Conservation (phyloP, 2,329 filamentous ascomycete species). For the Phaeosphaeriaceae sp. region DNA sequence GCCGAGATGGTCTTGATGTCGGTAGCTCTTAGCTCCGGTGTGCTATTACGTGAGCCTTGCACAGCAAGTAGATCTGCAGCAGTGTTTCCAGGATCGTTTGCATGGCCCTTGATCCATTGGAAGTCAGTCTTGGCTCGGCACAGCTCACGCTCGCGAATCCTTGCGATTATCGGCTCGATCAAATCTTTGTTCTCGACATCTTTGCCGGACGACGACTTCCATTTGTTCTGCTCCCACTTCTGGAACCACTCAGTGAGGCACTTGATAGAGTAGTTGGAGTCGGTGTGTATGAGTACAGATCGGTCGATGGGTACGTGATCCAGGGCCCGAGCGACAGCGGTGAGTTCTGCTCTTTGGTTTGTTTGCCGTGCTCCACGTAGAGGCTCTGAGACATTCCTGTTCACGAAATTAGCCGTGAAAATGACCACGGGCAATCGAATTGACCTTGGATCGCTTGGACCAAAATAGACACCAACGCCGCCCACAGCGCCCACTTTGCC, state of each 20-base stretch:
- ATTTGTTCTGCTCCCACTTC: slow-evolving; percentile 78
- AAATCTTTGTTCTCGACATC: slow-evolving; percentile 88
- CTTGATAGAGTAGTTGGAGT: slow-evolving; percentile 89
- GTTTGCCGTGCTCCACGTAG: slow-evolving; percentile 79
- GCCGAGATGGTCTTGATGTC: slow-evolving; percentile 1
- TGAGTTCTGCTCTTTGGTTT: slow-evolving; percentile 95
- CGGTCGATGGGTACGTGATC: slow-evolving; percentile 74
- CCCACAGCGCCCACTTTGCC: slow-evolving; percentile 62
- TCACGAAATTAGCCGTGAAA: slow-evolving; percentile 6
- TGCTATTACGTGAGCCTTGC: slow-evolving; percentile 22
- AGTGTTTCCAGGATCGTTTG: slow-evolving; percentile 73
- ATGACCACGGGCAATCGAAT: slow-evolving; percentile 13
- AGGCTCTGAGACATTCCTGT: slow-evolving; percentile 76
- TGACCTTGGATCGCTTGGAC: slow-evolving; percentile 63
- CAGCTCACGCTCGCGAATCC: slow-evolving; percentile 71
- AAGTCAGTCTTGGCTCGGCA: slow-evolving; percentile 69
- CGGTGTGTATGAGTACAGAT: slow-evolving; percentile 79
- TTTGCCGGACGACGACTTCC: slow-evolving; percentile 75
- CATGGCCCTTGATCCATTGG: slow-evolving; percentile 90
- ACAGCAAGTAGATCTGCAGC: slow-evolving; percentile 69
- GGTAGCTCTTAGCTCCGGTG: slow-evolving; percentile 16
- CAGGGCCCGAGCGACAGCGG: slow-evolving; percentile 83
- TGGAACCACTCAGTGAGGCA: slow-evolving; percentile 85
- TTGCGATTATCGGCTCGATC: slow-evolving; percentile 72
- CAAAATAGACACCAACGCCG: slow-evolving; percentile 71